phyloP scores from a whole-genome alignment of 2,329 filamentous ascomycete genomes.

The Monosporascus sp. region DNA sequence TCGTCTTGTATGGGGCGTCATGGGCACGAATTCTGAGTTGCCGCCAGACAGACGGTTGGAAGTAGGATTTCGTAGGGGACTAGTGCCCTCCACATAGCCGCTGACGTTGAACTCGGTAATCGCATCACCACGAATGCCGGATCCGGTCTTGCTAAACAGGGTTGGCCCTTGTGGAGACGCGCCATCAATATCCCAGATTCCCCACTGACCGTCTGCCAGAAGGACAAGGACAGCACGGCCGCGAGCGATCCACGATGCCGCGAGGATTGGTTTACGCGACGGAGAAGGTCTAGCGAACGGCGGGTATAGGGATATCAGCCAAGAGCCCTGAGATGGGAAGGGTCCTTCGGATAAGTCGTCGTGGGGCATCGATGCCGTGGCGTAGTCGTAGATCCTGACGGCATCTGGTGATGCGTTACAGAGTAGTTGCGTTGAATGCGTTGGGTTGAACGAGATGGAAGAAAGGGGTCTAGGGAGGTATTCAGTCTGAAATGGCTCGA shows the following conservation, averaged over 20 bases:
- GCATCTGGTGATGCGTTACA: constrained; percentile 50
- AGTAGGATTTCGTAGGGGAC: constrained; percentile 43
- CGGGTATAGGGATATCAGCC: constrained; percentile 58
- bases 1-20: constrained; percentile 58
- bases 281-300: constrained; percentile 46
- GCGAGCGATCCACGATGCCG: constrained; percentile 56
- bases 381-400: constrained; percentile 59
- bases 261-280: constrained; percentile 55
- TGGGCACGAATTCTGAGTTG: constrained; percentile 52
- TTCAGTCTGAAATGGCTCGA: constrained; percentile 56
- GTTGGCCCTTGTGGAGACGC: constrained; percentile 42
- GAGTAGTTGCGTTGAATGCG: constrained; percentile 53
- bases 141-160: constrained; percentile 44
- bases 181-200: constrained; percentile 62
- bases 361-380: constrained; percentile 44
- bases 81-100: constrained; percentile 57
- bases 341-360: constrained; percentile 47
- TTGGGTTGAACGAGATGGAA: constrained; percentile 56
- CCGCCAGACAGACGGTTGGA: constrained; percentile 31
- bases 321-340: constrained; percentile 55
- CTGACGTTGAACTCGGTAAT: constrained; percentile 53
- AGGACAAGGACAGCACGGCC: constrained; percentile 55
- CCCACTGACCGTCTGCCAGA: constrained; percentile 61
- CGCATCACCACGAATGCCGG: constrained; percentile 52
- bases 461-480: constrained; percentile 50